Evolutionary conservation across 805 yeast genomes (phyloP), one percentile per base, ranked within the genome.

Genomic region (Debaryomyces castellii): DNA sequence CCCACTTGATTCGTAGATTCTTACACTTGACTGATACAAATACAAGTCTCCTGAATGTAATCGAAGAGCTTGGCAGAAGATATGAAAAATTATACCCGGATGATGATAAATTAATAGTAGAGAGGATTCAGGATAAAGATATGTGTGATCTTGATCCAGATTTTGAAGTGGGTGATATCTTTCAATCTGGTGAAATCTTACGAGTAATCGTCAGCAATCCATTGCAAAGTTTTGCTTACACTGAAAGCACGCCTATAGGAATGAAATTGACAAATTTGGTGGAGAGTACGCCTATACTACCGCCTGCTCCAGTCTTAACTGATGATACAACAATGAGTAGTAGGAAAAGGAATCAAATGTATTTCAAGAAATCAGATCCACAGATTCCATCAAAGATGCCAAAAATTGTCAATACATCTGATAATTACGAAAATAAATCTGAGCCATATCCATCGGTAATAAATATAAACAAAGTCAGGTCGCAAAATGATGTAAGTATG

Each of bases 101-200:
- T 18, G 82, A 77, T 40, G 79, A 74, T 5, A 74, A 76, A 1
- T 60, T 87, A 16, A 71, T 71, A 5, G 78, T 88, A 34, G 65
- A 74, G n/a, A 77, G 78, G 41, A 63, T 88, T 4, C 95, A 87
- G 57, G 92, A 87, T 60, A 63, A 62, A 35, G 77, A 80, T 47
- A 76, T 76, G 46, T 86, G 91, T 53, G 96, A 88, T 58, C 66
- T 88, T 46, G 96, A 88, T 61, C 91, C 91, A 0, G 96, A 87
- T 48, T 87, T 82, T 51, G 49, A 63, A 2, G 85, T 82, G 0
- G 76, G 75, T 8, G 88, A 86, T 53, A 83, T 87, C 5, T 86
- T 88, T 55, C 80, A 46, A 14, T 52, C 64, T 12, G 70, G 70
- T 4, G 74, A 67, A 39, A 46, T 62, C 8, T 43, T 72, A 20